Conservation (phyloP, 805 yeast species). For the Candida tallmaniae region DNA sequence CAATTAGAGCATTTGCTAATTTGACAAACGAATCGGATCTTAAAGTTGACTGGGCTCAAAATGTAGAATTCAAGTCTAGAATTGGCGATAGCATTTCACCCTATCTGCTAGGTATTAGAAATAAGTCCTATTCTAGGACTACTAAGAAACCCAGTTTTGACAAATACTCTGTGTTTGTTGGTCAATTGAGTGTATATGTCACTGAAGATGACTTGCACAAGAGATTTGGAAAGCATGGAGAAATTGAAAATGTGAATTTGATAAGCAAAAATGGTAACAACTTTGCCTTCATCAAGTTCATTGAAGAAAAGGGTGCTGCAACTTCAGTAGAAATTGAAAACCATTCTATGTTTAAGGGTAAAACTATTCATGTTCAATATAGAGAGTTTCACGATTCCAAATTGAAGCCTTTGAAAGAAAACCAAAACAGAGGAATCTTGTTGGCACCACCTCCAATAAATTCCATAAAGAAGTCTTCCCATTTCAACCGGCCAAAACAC, state of each 20-base stretch:
- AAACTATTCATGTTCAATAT: constrained; percentile 82
- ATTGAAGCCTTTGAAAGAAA: background rate
- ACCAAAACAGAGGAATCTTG: constrained; percentile 26
- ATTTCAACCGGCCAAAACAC: background rate
- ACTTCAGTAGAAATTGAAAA: constrained; percentile 83
- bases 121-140: background rate
- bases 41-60: constrained; percentile 83
- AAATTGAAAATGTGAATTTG: constrained; percentile 53
- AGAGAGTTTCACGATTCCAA: constrained; percentile 44
- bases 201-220: constrained; percentile 51
- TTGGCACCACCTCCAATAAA: constrained; percentile 84
- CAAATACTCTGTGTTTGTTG: constrained; percentile 70
- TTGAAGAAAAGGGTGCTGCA: constrained; percentile 70
- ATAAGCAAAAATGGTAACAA: constrained; percentile 44
- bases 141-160: constrained; percentile 38
- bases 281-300: constrained; percentile 72
- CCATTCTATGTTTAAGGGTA: constrained; percentile 67
- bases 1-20: constrained; percentile 76
- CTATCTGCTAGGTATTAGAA: too few species aligned
- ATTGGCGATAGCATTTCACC: constrained; percentile 17
- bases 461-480: constrained; percentile 20
- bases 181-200: constrained; percentile 57
- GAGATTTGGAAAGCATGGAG: constrained; percentile 67
- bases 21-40: constrained; percentile 51
- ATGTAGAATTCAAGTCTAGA: constrained; percentile 41